phyloP scores from a whole-genome alignment of 1,284 basidiomycete species.

The Ganoderma lingzhi region DNA sequence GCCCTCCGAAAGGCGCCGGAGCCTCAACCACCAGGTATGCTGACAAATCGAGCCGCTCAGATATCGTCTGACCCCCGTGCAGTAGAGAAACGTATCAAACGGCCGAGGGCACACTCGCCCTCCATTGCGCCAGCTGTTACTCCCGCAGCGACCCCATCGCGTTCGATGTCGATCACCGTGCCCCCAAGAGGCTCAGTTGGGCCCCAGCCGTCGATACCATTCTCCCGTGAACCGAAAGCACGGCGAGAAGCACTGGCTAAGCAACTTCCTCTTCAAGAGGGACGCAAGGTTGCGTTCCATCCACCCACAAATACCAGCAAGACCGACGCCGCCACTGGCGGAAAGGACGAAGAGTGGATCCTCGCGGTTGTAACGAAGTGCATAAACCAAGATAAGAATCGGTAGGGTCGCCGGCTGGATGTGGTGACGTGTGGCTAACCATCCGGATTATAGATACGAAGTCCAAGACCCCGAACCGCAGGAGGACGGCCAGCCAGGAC shows the following conservation, averaged over 20 bases:
- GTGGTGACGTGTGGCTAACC: slow-evolving; percentile 21
- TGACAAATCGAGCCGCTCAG: not conserved
- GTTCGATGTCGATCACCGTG: slow-evolving; percentile 55
- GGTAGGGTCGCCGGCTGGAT: slow-evolving; percentile 45
- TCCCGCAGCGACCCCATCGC: slow-evolving; percentile 46
- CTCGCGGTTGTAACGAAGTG: slow-evolving; percentile 76
- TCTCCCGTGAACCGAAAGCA: slow-evolving; percentile 71
- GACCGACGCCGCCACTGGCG: slow-evolving; percentile 51
- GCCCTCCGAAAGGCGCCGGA: slow-evolving; percentile 77
- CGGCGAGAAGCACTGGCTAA: slow-evolving; percentile 66
- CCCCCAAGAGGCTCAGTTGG: slow-evolving; percentile 66
- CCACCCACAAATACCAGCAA: slow-evolving; percentile 60
- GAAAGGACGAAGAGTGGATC: slow-evolving; percentile 82
- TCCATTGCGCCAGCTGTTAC: slow-evolving; percentile 49
- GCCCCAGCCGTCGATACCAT: slow-evolving; percentile 57
- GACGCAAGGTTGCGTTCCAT: slow-evolving; percentile 82
- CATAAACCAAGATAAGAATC: slow-evolving; percentile 73
- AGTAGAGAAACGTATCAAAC: slow-evolving; percentile 78
- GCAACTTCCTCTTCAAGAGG: slow-evolving; percentile 72
- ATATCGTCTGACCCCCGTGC: not conserved
- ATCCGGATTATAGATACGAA: slow-evolving; percentile 63
- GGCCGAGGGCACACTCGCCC: slow-evolving; percentile 75
- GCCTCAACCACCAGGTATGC: slow-evolving; percentile 59
- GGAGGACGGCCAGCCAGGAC: slow-evolving; percentile 76
- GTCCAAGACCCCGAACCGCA: slow-evolving; percentile 84